Conservation (phyloP, 1,139 yeast genomes). For the Lizanozyma gosingica region DNA sequence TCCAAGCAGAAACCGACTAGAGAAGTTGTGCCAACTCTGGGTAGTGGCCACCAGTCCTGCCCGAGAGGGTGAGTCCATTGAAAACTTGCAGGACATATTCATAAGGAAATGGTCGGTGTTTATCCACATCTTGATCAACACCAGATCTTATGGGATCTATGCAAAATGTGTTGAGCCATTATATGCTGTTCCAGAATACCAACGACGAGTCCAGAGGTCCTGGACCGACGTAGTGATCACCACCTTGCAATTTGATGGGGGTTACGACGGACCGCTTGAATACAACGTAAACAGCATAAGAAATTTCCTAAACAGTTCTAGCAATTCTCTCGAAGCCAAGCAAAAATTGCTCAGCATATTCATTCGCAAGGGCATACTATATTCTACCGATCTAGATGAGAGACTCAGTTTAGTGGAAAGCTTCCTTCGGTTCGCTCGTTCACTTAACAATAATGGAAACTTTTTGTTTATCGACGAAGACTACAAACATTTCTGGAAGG, state of each 20-base stretch:
- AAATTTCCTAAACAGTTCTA: neutral
- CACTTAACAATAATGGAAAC: neutral
- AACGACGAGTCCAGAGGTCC: neutral
- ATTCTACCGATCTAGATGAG: neutral
- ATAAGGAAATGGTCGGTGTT: neutral
- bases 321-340: neutral
- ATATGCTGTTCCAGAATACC: neutral
- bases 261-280: neutral
- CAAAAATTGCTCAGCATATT: neutral
- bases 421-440: neutral
- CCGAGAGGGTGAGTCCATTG: neutral
- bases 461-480: neutral
- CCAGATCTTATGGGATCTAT: neutral
- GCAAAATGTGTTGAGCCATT: neutral
- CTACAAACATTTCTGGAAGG: neutral
- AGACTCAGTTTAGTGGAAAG: neutral
- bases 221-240: neutral
- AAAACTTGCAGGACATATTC: neutral
- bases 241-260: neutral
- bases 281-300: neutral
- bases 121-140: neutral
- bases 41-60: neutral
- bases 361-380: neutral
- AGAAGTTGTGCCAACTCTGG: neutral
- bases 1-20: neutral